Evolutionary conservation across 495 filamentous ascomycete species (phyloP), one percentile per base, ranked within the genome.

Genomic region (Lepraria neglecta): DNA sequence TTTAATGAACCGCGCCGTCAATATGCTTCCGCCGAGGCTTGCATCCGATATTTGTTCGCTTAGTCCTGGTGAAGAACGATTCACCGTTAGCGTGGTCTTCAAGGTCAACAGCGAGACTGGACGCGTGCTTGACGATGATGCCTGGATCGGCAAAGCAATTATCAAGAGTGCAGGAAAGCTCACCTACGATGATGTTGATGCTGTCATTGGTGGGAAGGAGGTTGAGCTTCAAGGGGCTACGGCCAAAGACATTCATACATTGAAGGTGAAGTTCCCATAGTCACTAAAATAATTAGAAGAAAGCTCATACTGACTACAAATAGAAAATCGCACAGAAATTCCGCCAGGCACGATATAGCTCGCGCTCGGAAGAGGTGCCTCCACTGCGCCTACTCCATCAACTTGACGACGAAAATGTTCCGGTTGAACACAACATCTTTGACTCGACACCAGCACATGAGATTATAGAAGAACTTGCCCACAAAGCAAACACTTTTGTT

Each of bases 341-440:
- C 80, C 87, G 90, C 43, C 88, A 96, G 71, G 80, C 84, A 7
- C 84, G 94, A 48, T 87, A 94, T 64, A 88, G 88, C 52, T 86
- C 90, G 57, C 86, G 86, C 27, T 82, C 84, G 28, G 82, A 86
- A 38, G 82, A 87, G 10, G 88, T 95, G 62, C 88, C 92, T 21
- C 84, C 92, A 51, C 82, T 97, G 54, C 88, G 94, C 47, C 82
- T 98, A 40, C 76, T 97, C 44, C 88, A 96, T 70, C 88, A 94
- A 72, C 83, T 97, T n/a, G 95, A 98, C 67, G 94, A 98, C 65
- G 94, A 98, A 78, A 97, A 97, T 71, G 90, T 97, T 42, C 94
- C 92, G 0, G 90, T 97, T 28, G 91, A 94, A 75, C 83, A 89
- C 68, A 98, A 97, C 76, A 89, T 98, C 59, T 97, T 97, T 69